Base-by-base conservation (phyloP, 1,139 yeast species). In the Pichia cactophila region DNA sequence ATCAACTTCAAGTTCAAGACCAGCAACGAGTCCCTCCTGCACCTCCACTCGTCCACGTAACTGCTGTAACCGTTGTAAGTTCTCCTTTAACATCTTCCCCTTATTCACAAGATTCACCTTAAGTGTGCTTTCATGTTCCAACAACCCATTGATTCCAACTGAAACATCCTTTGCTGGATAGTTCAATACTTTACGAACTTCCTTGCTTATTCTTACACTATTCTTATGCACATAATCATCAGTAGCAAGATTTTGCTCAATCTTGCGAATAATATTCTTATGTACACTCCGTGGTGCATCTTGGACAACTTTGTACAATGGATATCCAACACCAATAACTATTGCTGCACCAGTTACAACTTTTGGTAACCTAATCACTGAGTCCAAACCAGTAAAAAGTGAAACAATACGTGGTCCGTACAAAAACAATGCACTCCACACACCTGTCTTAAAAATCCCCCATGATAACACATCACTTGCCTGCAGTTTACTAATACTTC, bases 241-340 rank as follows among this genome's bases (percentile, higher is more conserved):
- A 23, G 75, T 78, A 37, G 73, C 70, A 37, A 92, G 71, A 59
- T 84, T 86, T 9, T 62, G 63, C 54, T 77, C 78, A 56, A 90
- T 78, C 65, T 86, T 88, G 48, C 75, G 72, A 0, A 95, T 88
- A 53, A 89, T 75, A 51, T 89, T 89, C 58, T 89, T 74, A 26
- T 96, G 95, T 59, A 87, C 78, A 0, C 97, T 96, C 58, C 85
- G 78, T 2, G 97, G 97, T 17, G 94, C 80, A 64, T 92, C 98
- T 50, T 74, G 72, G 12, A 88, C 69, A 53, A 89, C 65, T 60
- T 86, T 88, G 41, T 82, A 81, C 0, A 80, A 69, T 0, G 89
- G 78, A 31, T 81, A 42, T 8, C 63, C 64, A 41, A 63, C 72
- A 1, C 82, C 76, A 5, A 81, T 69, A 1, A 78, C 77, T 16